Conservation (phyloP, 2,329 filamentous ascomycete genomes). For the Aulographum hederae region DNA sequence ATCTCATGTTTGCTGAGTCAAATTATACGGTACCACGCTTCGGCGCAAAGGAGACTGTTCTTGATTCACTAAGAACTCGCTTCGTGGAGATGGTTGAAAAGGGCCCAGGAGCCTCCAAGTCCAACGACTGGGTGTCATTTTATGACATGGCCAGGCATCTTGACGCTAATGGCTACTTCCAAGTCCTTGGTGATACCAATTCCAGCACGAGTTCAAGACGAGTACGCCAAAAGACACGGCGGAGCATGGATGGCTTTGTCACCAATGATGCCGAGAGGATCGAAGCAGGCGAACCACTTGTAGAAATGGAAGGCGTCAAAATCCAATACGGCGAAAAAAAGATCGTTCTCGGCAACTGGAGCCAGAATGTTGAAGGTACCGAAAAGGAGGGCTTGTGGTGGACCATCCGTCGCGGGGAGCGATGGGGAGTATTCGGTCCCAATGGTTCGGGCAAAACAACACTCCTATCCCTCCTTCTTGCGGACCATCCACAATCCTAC, state of each 20-base stretch:
- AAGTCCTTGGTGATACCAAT: too few species aligned
- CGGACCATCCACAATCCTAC: slow-evolving; percentile 90
- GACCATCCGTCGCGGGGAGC: slow-evolving; percentile 65
- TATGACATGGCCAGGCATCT: too few species aligned
- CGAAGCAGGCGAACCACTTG: slow-evolving; percentile 54
- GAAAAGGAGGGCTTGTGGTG: slow-evolving; percentile 52
- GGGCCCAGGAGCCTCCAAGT: too few species aligned
- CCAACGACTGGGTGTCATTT: too few species aligned
- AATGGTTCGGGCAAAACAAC: slow-evolving; percentile 96
- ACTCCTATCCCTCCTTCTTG: slow-evolving; percentile 77
- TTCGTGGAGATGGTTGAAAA: too few species aligned
- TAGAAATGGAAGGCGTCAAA: slow-evolving; percentile 74
- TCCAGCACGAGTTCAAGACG: too few species aligned
- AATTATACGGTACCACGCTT: slow-evolving; percentile 38
- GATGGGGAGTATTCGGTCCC: slow-evolving; percentile 84
- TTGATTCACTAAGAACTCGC: too few species aligned
- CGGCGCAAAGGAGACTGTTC: too few species aligned
- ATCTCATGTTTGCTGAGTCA: slow-evolving; percentile 54
- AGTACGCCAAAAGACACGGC: too few species aligned
- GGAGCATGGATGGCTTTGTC: too few species aligned
- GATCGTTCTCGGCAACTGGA: slow-evolving; percentile 66
- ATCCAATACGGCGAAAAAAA: slow-evolving; percentile 60
- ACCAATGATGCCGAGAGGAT: too few species aligned
- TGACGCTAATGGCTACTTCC: too few species aligned
- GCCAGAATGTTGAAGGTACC: slow-evolving; percentile 32